Evolutionary conservation across 208 protist genomes (phyloP).

Genomic region (Wallacemonas sp.): DNA sequence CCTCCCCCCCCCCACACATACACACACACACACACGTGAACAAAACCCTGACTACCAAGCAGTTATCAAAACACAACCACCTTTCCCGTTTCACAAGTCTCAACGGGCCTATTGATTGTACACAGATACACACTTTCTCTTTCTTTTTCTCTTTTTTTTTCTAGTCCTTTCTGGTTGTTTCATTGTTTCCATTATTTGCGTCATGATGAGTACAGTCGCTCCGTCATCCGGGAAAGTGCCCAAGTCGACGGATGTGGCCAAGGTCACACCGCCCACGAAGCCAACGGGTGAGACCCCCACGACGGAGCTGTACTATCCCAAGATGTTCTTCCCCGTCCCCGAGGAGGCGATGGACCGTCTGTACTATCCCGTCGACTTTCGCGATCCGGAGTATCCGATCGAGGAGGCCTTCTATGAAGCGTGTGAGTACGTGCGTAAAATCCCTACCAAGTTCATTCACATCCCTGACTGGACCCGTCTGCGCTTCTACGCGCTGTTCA

Average conservation of each 20-base stretch:
- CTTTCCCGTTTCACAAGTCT: conserved; percentile 3
- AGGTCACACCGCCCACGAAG: not conserved
- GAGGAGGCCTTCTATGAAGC: conserved; percentile 52
- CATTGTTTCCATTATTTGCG: conserved; percentile 1
- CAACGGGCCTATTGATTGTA: too few relatives aligned
- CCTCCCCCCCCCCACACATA: not conserved
- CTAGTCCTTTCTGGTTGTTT: not conserved
- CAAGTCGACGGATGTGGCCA: not conserved
- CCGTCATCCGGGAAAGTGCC: not conserved
- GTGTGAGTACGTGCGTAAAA: conserved; percentile 58
- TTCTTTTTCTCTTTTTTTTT: conserved; percentile 14
- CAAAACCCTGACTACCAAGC: too few relatives aligned
- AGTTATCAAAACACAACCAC: too few relatives aligned
- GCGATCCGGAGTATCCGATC: conserved; percentile 21
- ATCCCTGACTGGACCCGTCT: conserved; percentile 87
- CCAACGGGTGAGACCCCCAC: conserved; percentile 2
- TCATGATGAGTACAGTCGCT: not conserved
- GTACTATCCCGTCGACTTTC: conserved; percentile 35
- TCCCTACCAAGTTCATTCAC: conserved; percentile 61
- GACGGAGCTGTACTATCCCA: conserved; percentile 10
- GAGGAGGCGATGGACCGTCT: conserved; percentile 8
- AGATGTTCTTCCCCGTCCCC: conserved; percentile 7
- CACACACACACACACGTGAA: too few relatives aligned
- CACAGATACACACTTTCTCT: not conserved
- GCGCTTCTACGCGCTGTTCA: conserved; percentile 90